Conservation (phyloP, 169 alveolate genomes). For the Cryptosporidium parvum region DNA sequence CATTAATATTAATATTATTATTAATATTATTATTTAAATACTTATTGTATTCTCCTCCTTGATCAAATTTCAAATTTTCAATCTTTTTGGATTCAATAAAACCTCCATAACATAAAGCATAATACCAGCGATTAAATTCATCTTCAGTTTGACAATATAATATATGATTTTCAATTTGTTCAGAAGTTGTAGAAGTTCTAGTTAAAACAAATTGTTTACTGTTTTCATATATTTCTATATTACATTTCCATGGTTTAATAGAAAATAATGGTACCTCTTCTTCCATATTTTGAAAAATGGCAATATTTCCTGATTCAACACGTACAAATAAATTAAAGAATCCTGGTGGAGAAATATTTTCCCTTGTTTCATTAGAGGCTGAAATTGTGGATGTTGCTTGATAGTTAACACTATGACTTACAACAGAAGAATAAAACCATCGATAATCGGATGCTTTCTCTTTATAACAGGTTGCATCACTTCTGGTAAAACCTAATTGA, state of each 20-base stretch:
- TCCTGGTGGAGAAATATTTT: slow-evolving; percentile 60
- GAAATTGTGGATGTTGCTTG: background rate
- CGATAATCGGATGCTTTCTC: slow-evolving; percentile 72
- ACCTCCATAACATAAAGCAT: slow-evolving; percentile 70
- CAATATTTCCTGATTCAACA: slow-evolving; percentile 70
- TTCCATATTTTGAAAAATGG: slow-evolving; percentile 70
- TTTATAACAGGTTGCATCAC: slow-evolving; percentile 70
- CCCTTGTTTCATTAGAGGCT: background rate
- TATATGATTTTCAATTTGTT: slow-evolving; percentile 59
- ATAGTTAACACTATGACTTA: slow-evolving; percentile 68
- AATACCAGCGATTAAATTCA: slow-evolving; percentile 73
- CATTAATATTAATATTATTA: background rate
- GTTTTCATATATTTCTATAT: slow-evolving; percentile 40
- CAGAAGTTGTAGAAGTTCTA: slow-evolving; percentile 61
- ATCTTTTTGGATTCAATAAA: slow-evolving; percentile 9
- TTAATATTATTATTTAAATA: background rate
- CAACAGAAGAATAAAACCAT: slow-evolving; percentile 72
- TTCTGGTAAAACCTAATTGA: slow-evolving; percentile 67
- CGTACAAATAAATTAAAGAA: slow-evolving; percentile 69
- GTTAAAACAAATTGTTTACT: slow-evolving; percentile 42
- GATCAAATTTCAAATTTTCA: background rate
- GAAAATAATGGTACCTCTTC: slow-evolving; percentile 73
- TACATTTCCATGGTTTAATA: slow-evolving; percentile 68
- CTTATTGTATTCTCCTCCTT: background rate
- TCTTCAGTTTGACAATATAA: slow-evolving; percentile 64